Percentiles rank a stretch among this genome's conserved stretches.
These are phyloP conservation scores for Larix kaempferi DNA, from an alignment of 75 land plant species.

Conservation along the genomic window DNA sequence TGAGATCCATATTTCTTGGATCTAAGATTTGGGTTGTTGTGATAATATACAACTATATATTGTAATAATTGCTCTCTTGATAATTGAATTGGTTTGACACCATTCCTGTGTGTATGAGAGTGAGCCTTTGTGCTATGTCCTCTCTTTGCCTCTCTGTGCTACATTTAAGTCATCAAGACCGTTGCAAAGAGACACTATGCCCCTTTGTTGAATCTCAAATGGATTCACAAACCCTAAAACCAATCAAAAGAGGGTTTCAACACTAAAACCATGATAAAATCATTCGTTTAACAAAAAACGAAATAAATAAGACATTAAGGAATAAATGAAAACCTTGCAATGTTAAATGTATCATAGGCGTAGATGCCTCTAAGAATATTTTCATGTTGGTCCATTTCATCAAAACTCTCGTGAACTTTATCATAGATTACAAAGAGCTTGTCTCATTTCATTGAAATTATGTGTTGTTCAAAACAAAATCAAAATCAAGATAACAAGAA, in stretches of 20 bases:
- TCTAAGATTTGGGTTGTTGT: no score
- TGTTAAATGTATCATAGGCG: conserved; percentile 58
- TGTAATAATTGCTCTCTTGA: no score
- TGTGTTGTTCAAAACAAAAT: conserved; percentile 7
- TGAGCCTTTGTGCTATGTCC: no score
- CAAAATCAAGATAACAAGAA: neutral
- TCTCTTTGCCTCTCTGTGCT: no score
- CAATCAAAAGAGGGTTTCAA: neutral
- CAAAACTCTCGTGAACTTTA: conserved; percentile 77
- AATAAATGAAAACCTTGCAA: neutral
- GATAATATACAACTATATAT: no score
- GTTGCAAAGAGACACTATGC: conserved; percentile 76
- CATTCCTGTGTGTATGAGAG: no score
- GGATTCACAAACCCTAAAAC: conserved; percentile 77
- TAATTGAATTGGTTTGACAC: no score
- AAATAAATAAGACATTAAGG: neutral
- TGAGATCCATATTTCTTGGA: no score
- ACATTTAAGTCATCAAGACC: conserved; percentile 79
- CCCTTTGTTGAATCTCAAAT: conserved; percentile 81
- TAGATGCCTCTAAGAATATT: conserved; percentile 86
- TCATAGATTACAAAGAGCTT: conserved; percentile 69
- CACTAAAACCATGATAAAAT: neutral
- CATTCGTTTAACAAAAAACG: neutral
- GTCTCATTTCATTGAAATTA: conserved; percentile 54
- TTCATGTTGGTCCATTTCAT: conserved; percentile 76